These are phyloP conservation scores for Solanum corneliomulleri DNA, from an alignment of 257 asterid genomes.

Conservation along the genomic window DNA sequence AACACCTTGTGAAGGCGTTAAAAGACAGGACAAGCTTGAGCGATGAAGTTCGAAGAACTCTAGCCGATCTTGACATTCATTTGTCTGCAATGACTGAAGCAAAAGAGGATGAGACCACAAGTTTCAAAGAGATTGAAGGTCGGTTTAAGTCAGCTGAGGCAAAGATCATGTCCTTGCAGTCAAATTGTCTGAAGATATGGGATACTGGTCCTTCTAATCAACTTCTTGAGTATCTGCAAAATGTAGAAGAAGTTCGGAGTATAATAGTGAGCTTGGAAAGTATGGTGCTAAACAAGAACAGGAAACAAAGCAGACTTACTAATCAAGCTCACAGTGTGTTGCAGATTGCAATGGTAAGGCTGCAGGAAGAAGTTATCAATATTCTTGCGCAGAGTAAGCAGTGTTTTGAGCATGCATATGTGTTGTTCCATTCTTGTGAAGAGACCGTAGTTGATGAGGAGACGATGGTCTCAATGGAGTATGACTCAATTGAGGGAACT, in stretches of 20 bases:
- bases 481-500: conserved; percentile 24
- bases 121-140: conserved; percentile 16
- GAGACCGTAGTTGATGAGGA: conserved; percentile 21
- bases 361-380: conserved; percentile 35
- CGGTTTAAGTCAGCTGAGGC: conserved; percentile 24
- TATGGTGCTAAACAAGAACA: not conserved
- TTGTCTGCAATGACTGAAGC: conserved; percentile 21
- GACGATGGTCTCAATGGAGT: conserved; percentile 28
- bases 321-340: conserved; percentile 25
- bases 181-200: conserved; percentile 30
- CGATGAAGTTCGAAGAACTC: conserved; percentile 12
- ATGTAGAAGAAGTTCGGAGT: conserved; percentile 34
- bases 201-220: conserved; percentile 15
- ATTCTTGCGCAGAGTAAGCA: conserved; percentile 37
- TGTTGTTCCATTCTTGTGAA: conserved; percentile 5
- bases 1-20: conserved; percentile 49
- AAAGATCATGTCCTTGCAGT: conserved; percentile 24
- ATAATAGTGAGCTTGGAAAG: conserved; percentile 8
- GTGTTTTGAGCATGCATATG: conserved; percentile 16
- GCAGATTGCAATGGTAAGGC: conserved; percentile 49
- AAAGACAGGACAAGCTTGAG: conserved; percentile 19
- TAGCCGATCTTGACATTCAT: conserved; percentile 28
- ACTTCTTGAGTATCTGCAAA: conserved; percentile 26
- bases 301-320: conserved; percentile 13
- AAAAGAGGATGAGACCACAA: conserved; percentile 11